These are phyloP conservation scores for Aspergillus steynii DNA, from an alignment of 495 filamentous ascomycete genomes.

Conservation along the genomic window DNA sequence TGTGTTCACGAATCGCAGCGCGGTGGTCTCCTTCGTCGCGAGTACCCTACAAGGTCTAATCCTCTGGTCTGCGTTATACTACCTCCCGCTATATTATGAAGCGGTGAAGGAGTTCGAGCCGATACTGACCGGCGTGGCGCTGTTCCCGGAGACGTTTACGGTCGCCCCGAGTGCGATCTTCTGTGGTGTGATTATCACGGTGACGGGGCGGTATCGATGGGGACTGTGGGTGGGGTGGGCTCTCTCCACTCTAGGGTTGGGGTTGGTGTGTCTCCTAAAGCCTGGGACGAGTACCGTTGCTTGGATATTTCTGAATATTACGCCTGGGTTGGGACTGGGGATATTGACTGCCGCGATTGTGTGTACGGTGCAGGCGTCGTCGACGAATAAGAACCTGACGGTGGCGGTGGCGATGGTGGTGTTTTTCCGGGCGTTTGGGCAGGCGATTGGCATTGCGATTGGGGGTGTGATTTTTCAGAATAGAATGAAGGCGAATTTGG, in stretches of 20 bases:
- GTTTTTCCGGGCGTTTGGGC: slow-evolving; percentile 57
- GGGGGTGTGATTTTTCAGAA: slow-evolving; percentile 64
- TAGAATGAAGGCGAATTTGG: slow-evolving; percentile 49
- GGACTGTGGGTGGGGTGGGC: slow-evolving; percentile 55
- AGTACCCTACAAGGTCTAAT: slow-evolving; percentile 53
- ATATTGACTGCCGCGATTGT: slow-evolving; percentile 50
- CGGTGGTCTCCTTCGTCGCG: slow-evolving; percentile 41
- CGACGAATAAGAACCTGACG: slow-evolving; percentile 40
- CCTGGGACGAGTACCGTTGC: slow-evolving; percentile 38
- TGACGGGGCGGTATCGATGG: slow-evolving; percentile 50
- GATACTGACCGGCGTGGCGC: slow-evolving; percentile 46
- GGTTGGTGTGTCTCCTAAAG: slow-evolving; percentile 47
- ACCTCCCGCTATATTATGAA: slow-evolving; percentile 53
- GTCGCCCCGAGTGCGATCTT: slow-evolving; percentile 51
- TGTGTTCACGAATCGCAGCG: slow-evolving; percentile 52
- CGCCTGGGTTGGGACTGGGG: slow-evolving; percentile 50
- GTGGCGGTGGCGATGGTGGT: slow-evolving; percentile 55
- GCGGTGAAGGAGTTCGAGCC: slow-evolving; percentile 51
- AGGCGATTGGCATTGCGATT: slow-evolving; percentile 55
- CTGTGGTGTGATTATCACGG: slow-evolving; percentile 42
- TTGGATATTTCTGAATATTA: slow-evolving; percentile 51
- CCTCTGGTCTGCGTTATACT: slow-evolving; percentile 48
- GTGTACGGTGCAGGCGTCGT: slow-evolving; percentile 50
- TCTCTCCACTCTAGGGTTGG: slow-evolving; percentile 47
- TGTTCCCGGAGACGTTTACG: slow-evolving; percentile 55